phyloP scores from a whole-genome alignment of 2,329 filamentous ascomycete genomes.

The Chlorencoelia australis region DNA sequence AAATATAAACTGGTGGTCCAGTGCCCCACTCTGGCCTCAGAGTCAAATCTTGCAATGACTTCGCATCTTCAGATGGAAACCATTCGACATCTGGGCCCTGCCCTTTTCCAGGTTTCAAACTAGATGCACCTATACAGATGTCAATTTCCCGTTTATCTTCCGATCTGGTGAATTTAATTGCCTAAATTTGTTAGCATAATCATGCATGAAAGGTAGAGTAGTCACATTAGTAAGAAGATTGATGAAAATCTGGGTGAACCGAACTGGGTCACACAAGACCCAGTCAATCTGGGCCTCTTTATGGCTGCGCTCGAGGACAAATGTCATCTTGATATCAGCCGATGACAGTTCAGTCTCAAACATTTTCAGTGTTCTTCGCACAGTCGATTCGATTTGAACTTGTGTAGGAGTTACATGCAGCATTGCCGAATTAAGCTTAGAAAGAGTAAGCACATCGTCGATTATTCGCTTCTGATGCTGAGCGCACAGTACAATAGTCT shows the following conservation, averaged over 20 bases:
- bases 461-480: slow-evolving; percentile 62
- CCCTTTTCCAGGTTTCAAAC: slow-evolving; percentile 7
- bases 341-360: slow-evolving; percentile 66
- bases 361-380: slow-evolving; percentile 63
- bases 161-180: slow-evolving; percentile 67
- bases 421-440: slow-evolving; percentile 61
- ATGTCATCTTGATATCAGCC: slow-evolving; percentile 55
- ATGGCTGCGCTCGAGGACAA: slow-evolving; percentile 54
- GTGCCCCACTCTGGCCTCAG: slow-evolving; percentile 47
- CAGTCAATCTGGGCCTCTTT: slow-evolving; percentile 48
- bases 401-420: slow-evolving; percentile 61
- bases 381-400: slow-evolving; percentile 56
- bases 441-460: slow-evolving; percentile 56
- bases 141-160: slow-evolving; percentile 47
- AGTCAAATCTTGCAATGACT: slow-evolving; percentile 18
- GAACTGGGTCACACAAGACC: slow-evolving; percentile 60
- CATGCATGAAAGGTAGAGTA: no score
- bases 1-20: slow-evolving; percentile 61
- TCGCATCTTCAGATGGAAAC: slow-evolving; percentile 24
- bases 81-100: slow-evolving; percentile 7
- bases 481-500: slow-evolving; percentile 70
- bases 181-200: no score
- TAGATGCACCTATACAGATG: slow-evolving; percentile 27
- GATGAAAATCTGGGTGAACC: slow-evolving; percentile 69
- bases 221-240: slow-evolving; percentile 75